Percentiles rank a stretch among this genome's conserved stretches.
These are phyloP conservation scores for Viola pubescens DNA, from an alignment of 441 rosid species.

Conservation along the genomic window DNA sequence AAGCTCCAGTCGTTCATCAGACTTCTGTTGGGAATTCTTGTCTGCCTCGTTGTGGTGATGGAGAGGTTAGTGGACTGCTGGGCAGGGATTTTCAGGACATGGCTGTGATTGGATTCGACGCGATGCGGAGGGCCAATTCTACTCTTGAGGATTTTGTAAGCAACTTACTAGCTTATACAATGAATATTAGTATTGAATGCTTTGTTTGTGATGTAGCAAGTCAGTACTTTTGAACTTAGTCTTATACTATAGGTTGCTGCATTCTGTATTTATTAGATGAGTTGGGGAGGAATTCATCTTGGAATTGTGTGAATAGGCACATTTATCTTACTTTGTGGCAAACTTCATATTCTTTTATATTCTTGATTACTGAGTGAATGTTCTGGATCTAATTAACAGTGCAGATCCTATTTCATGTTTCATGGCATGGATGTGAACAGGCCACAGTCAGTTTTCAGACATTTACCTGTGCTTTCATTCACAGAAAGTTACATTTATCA, in stretches of 20 bases:
- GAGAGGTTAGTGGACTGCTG: not conserved
- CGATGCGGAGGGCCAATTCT: conserved; percentile 82
- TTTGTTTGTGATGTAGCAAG: too few species aligned
- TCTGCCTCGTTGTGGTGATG: too few species aligned
- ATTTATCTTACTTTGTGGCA: not conserved
- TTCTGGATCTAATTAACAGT: conserved; percentile 33
- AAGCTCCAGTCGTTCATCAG: conserved; percentile 11
- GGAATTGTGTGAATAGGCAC: not conserved
- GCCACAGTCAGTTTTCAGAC: conserved; percentile 51
- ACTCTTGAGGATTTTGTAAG: conserved; percentile 84
- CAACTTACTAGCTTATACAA: not conserved
- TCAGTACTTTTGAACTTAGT: too few species aligned
- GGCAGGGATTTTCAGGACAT: conserved; percentile 18
- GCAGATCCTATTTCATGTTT: conserved; percentile 94
- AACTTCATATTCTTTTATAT: not conserved
- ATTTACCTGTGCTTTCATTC: conserved; percentile 66
- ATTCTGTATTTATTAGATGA: too few species aligned
- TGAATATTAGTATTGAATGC: too few species aligned
- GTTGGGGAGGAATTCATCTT: not conserved
- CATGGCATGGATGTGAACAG: conserved; percentile 53
- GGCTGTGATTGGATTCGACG: conserved; percentile 57
- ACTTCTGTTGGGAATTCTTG: conserved; percentile 16
- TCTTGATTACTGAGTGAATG: too few species aligned
- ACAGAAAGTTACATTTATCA: conserved; percentile 78
- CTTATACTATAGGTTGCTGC: too few species aligned